Base-by-base conservation (phyloP, 176 grass and related monocot species). In the Rhynchospora tenuis region DNA sequence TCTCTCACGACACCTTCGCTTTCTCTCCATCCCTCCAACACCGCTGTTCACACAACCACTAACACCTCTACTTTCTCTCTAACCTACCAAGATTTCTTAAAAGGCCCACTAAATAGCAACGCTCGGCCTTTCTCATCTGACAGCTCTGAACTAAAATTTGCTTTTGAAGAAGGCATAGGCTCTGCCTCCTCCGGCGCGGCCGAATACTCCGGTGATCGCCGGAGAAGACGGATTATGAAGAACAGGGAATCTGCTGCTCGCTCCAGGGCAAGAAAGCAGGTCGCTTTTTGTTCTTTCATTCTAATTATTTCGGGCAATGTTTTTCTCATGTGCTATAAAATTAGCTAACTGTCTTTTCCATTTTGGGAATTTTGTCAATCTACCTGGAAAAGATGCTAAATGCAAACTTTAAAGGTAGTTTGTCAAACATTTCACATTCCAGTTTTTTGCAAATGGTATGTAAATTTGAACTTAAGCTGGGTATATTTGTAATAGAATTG, bases 221-320 rank as follows among this genome's bases (percentile, higher is more conserved):
- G 58, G 6, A 44, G 56, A 23, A 81, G 19, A 7, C 28, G 79
- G 15, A 20, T 62, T 1, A 60, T 81, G 59, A 81, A 81, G 17
- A 81, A 81, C 61, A 64, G 61, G 10, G 79, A 81, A 81, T 81
- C 79, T 1, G 79, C 79, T 45, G 79, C 79, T 46, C 79, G 79
- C n/a, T 81, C 79, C 13, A 60, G 79, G 9, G 79, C 79, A 23
- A 81, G 79, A 64, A 81, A 81, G 58, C 79, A 81, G 79, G 79
- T 81, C 46, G 23, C 23, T 74, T 54, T 75, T 73, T 51, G 22
- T 52, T 52, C 11, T 73, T 48, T 44, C 13, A 12, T 69, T 43
- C 7, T 69, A n/a, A 12, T 14, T 51, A 51, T 67, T n/a, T n/a
- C n/a, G n/a, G n/a, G 29, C 14, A 17, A 7, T 38, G 14, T 16